Evolutionary conservation across 345 rosid genomes (phyloP).

Genomic region (Euphorbia peplus): DNA sequence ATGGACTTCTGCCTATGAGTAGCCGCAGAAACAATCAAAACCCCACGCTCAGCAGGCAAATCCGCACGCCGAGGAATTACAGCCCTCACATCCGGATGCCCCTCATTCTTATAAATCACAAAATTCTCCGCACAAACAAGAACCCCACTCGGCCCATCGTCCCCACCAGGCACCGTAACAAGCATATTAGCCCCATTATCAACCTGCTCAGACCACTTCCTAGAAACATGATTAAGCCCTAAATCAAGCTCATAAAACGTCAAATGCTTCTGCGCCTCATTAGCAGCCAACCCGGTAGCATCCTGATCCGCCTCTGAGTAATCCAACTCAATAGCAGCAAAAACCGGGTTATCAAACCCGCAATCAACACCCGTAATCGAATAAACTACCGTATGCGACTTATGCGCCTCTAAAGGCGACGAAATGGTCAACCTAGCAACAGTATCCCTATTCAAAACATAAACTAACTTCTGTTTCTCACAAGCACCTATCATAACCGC

Average conservation of each 20-base stretch:
- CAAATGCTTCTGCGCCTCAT: conserved; percentile 93
- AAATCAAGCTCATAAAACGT: conserved; percentile 94
- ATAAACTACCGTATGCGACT: conserved; percentile 84
- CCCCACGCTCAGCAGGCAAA: conserved; percentile 89
- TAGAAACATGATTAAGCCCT: conserved; percentile 92
- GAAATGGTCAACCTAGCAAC: conserved; percentile 90
- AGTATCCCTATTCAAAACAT: conserved; percentile 94
- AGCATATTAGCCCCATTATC: conserved; percentile 98
- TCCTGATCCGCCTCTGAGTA: conserved; percentile 95
- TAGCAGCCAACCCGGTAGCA: conserved; percentile 76
- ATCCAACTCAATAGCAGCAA: conserved; percentile 94
- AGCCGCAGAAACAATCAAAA: conserved; percentile 87
- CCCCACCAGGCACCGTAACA: conserved; percentile 98
- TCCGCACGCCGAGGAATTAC: conserved; percentile 91
- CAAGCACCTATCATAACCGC: conserved; percentile 96
- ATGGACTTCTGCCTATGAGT: conserved; percentile 80
- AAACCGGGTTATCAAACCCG: conserved; percentile 90
- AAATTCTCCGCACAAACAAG: conserved; percentile 95
- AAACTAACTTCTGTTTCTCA: conserved; percentile 93
- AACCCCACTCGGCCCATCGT: conserved; percentile 96
- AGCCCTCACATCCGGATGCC: conserved; percentile 86
- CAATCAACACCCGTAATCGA: conserved; percentile 90
- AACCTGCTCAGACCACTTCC: conserved; percentile 94
- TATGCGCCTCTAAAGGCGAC: conserved; percentile 95
- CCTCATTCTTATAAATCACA: conserved; percentile 92